phyloP scores from a whole-genome alignment of 108 stramenopile genomes.

The Nitzschia putrida region DNA sequence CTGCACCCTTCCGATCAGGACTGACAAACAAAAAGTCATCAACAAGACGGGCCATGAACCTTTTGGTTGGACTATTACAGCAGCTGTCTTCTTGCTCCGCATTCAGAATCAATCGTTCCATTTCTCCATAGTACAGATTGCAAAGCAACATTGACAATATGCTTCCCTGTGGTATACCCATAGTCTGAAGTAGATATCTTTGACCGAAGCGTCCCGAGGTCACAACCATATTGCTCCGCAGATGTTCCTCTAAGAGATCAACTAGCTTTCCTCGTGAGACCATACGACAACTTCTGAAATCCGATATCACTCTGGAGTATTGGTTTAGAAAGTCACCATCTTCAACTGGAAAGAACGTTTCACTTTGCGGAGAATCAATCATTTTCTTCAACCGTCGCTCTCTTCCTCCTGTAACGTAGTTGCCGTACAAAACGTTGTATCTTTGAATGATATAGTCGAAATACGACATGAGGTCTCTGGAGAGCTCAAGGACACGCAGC shows the following conservation, averaged over 20 bases:
- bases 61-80: slow-evolving; percentile 11
- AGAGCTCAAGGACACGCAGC: slow-evolving; percentile 52
- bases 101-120: slow-evolving; percentile 69
- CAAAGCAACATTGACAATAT: slow-evolving; percentile 86
- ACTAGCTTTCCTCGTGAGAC: slow-evolving; percentile 49
- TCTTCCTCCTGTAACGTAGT: slow-evolving; percentile 16
- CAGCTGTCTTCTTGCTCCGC: slow-evolving; percentile 15
- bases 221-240: slow-evolving; percentile 66
- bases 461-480: slow-evolving; percentile 47
- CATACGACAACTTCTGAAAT: slow-evolving; percentile 36
- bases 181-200: slow-evolving; percentile 58
- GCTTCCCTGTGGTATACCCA: slow-evolving; percentile 88
- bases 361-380: slow-evolving; percentile 12
- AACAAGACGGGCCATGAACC: slow-evolving; percentile 67
- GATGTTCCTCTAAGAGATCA: slow-evolving; percentile 65
- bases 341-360: slow-evolving; percentile 8
- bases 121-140: slow-evolving; percentile 88
- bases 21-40: slow-evolving; percentile 88
- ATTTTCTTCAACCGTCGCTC: slow-evolving; percentile 15
- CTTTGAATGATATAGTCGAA: slow-evolving; percentile 70
- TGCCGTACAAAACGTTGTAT: slow-evolving; percentile 52
- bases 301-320: slow-evolving; percentile 12
- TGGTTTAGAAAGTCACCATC: not conserved
- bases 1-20: slow-evolving; percentile 31
- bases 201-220: slow-evolving; percentile 51